Evolutionary conservation across 148 eudicot species (phyloP).

Genomic region (Vaccinium corymbosum): DNA sequence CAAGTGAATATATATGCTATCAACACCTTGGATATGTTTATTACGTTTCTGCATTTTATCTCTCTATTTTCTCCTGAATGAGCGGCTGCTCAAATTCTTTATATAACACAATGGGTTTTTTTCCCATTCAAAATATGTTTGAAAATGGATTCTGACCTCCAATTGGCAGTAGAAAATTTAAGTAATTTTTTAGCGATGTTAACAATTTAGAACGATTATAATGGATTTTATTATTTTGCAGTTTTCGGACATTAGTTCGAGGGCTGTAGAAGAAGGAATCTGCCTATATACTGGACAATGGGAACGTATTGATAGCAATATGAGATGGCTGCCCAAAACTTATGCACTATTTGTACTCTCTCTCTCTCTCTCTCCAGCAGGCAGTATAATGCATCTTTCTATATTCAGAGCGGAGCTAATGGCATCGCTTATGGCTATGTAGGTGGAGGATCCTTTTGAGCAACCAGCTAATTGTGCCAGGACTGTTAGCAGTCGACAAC

Average conservation of each 20-base stretch:
- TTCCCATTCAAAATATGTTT: background rate
- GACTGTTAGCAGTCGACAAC: constrained; percentile 37
- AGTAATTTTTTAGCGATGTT: background rate
- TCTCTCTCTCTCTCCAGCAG: background rate
- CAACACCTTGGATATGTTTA: background rate
- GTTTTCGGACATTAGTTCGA: constrained; percentile 60
- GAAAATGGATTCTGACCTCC: background rate
- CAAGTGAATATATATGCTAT: background rate
- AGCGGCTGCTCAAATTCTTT: background rate
- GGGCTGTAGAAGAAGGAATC: constrained; percentile 65
- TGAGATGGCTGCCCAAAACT: constrained; percentile 87
- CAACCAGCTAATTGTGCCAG: constrained; percentile 57
- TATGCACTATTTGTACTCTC: constrained; percentile 70
- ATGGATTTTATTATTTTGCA: constrained; percentile 26
- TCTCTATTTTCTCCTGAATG: background rate
- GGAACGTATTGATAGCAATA: constrained; percentile 65
- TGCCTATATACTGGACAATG: constrained; percentile 59
- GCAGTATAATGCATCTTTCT: background rate
- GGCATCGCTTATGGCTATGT: background rate
- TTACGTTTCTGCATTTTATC: background rate
- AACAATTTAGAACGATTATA: background rate
- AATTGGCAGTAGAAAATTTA: background rate
- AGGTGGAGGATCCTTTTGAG: constrained; percentile 75
- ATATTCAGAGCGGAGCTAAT: background rate
- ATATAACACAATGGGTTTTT: background rate